Conservation (phyloP, 371 early-diverging fungal genomes). For the Conidiobolus incongruus region DNA sequence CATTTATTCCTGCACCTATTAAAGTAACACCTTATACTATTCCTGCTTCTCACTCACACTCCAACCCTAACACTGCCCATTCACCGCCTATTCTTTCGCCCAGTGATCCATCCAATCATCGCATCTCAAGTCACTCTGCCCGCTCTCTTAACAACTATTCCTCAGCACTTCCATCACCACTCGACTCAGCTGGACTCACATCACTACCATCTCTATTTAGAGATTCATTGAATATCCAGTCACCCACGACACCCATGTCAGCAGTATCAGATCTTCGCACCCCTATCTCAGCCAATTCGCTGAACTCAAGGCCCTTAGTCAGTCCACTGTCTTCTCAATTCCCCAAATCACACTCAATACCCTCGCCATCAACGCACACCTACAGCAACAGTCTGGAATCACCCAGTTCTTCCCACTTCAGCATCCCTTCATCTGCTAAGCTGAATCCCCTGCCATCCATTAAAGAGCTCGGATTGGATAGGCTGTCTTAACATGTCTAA, state of each 20-base stretch:
- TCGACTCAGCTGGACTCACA: neutral
- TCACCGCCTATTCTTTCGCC: conserved; percentile 1
- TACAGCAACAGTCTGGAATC: conserved; percentile 1
- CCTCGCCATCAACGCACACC: conserved; percentile 2
- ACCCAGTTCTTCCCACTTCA: neutral
- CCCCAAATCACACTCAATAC: neutral
- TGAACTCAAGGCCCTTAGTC: too few species aligned
- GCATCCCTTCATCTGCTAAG: neutral
- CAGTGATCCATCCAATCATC: neutral
- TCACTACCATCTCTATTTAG: neutral
- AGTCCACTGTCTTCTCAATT: too few species aligned
- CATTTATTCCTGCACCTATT: conserved; percentile 1
- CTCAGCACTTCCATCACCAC: conserved; percentile 1
- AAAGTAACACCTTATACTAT: neutral
- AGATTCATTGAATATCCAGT: too few species aligned
- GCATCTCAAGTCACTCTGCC: conserved; percentile 3
- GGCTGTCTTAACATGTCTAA: too few species aligned
- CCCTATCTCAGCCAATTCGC: too few species aligned
- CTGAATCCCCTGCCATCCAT: neutral
- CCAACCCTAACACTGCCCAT: neutral
- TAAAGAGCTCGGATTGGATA: neutral
- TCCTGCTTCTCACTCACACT: conserved; percentile 1
- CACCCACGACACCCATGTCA: too few species aligned
- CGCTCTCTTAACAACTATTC: conserved; percentile 2
- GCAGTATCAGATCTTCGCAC: too few species aligned